Percentiles rank a stretch among this genome's conserved stretches.
Conservation (phyloP, 202 grass and related monocot genomes). For the Cymbopogon flexuosus region DNA sequence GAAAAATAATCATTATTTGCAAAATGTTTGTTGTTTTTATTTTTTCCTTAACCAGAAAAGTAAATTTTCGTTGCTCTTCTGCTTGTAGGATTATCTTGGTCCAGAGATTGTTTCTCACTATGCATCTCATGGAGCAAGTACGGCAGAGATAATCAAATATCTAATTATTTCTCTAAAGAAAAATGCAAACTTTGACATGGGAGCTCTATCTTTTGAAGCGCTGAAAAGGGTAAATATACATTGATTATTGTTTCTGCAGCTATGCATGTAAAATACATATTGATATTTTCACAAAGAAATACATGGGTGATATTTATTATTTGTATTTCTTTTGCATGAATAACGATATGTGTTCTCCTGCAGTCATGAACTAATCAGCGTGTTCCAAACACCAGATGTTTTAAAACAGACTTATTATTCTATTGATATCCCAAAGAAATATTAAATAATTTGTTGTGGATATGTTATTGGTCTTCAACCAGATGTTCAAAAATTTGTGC, state of each 20-base stretch:
- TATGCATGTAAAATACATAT: neutral
- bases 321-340: neutral
- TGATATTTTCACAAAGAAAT: too few relatives aligned
- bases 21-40: neutral
- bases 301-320: too few relatives aligned
- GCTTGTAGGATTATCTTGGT: slow-evolving; percentile 79
- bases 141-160: slow-evolving; percentile 81
- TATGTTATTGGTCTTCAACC: too few relatives aligned
- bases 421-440: slow-evolving; percentile 1
- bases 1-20: neutral
- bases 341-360: neutral
- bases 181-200: slow-evolving; percentile 54
- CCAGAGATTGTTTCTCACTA: slow-evolving; percentile 93
- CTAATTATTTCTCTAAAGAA: slow-evolving; percentile 77
- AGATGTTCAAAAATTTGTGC: too few relatives aligned
- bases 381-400: neutral
- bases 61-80: slow-evolving; percentile 9
- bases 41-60: neutral
- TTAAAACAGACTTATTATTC: neutral
- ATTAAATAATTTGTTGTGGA: neutral
- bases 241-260: neutral
- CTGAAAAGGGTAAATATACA: slow-evolving; percentile 64
- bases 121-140: slow-evolving; percentile 73
- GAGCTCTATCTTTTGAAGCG: slow-evolving; percentile 70
- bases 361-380: neutral